phyloP scores from a whole-genome alignment of 1,284 basidiomycete genomes.

The Agaricales sp. region DNA sequence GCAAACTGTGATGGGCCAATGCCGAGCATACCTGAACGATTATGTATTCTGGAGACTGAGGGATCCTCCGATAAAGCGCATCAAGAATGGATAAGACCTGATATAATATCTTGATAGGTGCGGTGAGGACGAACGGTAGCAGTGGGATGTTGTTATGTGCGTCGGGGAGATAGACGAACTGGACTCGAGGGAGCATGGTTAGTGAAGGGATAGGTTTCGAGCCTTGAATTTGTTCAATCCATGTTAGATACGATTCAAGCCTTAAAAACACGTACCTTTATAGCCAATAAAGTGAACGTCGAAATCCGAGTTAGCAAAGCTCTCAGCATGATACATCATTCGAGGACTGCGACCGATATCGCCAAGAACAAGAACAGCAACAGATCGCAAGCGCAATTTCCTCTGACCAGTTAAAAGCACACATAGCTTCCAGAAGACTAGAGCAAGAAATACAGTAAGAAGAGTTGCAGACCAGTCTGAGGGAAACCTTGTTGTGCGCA shows the following conservation, averaged over 20 bases:
- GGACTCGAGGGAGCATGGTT: slow-evolving; percentile 50
- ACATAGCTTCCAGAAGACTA: slow-evolving; percentile 17
- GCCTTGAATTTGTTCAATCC: slow-evolving; percentile 34
- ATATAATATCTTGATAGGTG: slow-evolving; percentile 72
- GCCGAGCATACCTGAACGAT: slow-evolving; percentile 70
- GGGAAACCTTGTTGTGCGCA: background rate
- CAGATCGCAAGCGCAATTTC: slow-evolving; percentile 49
- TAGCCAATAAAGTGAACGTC: slow-evolving; percentile 83
- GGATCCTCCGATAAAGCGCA: slow-evolving; percentile 51
- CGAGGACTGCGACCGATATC: slow-evolving; percentile 93
- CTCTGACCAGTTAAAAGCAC: slow-evolving; percentile 21
- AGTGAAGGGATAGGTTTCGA: slow-evolving; percentile 67
- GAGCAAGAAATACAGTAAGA: slow-evolving; percentile 12
- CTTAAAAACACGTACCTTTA: slow-evolving; percentile 40
- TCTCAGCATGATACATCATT: slow-evolving; percentile 98
- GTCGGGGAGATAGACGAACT: slow-evolving; percentile 56
- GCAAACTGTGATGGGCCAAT: slow-evolving; percentile 7
- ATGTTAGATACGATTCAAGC: background rate
- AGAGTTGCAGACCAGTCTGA: background rate
- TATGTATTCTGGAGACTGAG: slow-evolving; percentile 73
- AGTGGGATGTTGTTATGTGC: slow-evolving; percentile 45
- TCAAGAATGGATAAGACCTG: slow-evolving; percentile 59
- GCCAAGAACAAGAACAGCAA: slow-evolving; percentile 87
- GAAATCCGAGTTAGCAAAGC: slow-evolving; percentile 77
- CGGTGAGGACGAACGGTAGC: slow-evolving; percentile 69